Base-by-base conservation (phyloP, 345 rosid species). In the Lepidium sativum region DNA sequence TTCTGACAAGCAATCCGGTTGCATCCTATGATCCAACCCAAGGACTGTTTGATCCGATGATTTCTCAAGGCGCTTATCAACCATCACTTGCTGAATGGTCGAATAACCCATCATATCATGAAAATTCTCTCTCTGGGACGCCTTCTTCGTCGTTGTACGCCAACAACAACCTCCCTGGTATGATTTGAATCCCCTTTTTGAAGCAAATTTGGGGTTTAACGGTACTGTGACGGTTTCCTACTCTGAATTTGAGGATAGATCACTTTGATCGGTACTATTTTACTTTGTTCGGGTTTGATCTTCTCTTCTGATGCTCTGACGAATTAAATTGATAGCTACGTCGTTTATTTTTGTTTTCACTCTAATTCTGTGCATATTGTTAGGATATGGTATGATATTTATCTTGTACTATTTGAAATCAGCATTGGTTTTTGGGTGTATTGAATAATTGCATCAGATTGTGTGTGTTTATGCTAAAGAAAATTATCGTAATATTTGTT, bases 31-130 rank as follows among this genome's bases (percentile, higher is more conserved):
- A 59, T 59, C 71, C 45, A 52, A 43, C 40, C 44, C 66, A 42
- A 51, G 37, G 54, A 59, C 15, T 14, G 34, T 42, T 45, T 59
- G 67, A 60, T 73, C 77, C 72, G 63, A 66, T 43, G 58, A 44
- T 9, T 2, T 61, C 45, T 60, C 65, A 27, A 17, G 54, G 42
- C 25, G 13, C 40, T 51, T 51, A 50, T 59, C 38, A 60, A 32
- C 72, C 18, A 66, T 66, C 72, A 39, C 68, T 57, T 4, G 37
- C 63, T 44, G 63, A 52, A 44, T 59, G 62, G 77, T 44, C 51
- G 0, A 35, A 25, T 62, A 45, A 17, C 11, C 64, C 65, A 39
- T 12, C 69, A 20, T 66, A 29, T 38, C 63, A 9, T 31, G 63
- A 53, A 3, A 11, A 35, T 59, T 38, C 40, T 52, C 62, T 6